Evolutionary conservation across 306 rosid species (phyloP).

Genomic region (Pyrus bretschneideri): DNA sequence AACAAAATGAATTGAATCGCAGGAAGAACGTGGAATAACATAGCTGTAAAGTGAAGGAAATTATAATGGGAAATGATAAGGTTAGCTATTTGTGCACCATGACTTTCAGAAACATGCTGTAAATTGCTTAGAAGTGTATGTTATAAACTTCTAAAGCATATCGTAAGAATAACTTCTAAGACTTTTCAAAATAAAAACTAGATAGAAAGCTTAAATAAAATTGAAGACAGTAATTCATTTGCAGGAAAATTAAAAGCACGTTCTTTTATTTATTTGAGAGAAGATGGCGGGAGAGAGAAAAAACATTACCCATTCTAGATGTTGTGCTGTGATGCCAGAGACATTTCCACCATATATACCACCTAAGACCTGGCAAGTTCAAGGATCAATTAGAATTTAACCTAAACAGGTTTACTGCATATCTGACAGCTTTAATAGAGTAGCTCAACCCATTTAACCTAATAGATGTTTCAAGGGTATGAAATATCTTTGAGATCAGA

Average conservation of each 20-base stretch:
- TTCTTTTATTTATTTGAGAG: background rate
- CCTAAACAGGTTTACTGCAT: background rate
- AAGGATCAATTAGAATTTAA: constrained; percentile 6
- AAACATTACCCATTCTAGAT: constrained; percentile 76
- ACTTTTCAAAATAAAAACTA: background rate
- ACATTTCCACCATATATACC: constrained; percentile 82
- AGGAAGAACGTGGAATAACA: background rate
- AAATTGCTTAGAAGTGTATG: background rate
- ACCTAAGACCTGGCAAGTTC: constrained; percentile 58
- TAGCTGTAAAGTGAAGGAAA: constrained; percentile 3
- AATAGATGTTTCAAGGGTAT: background rate
- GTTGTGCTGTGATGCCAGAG: constrained; percentile 90
- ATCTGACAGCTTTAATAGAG: background rate
- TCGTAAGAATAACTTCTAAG: background rate
- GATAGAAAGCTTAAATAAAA: background rate
- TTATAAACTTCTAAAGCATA: background rate
- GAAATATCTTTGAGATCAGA: background rate
- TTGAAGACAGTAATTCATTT: background rate
- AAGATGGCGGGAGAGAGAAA: background rate
- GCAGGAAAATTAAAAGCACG: background rate
- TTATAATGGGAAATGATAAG: background rate
- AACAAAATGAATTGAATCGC: constrained; percentile 17
- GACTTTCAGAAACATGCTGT: background rate
- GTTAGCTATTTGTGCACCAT: background rate
- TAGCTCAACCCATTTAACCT: background rate